phyloP scores from a whole-genome alignment of 257 asterid genomes.

The Lantana camara region DNA sequence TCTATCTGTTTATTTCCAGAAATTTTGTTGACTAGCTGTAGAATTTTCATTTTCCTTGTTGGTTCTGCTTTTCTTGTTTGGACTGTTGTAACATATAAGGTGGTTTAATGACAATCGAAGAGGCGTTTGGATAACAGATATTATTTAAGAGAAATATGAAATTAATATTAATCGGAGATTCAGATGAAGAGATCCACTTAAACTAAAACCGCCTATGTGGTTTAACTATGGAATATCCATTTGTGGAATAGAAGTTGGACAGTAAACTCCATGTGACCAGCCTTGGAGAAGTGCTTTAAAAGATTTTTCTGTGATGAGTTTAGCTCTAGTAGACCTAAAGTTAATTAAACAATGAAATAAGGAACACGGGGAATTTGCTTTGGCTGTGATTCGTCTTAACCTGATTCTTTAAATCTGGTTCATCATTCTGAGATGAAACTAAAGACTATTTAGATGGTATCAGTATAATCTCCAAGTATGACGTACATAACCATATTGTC shows the following conservation, averaged over 20 bases:
- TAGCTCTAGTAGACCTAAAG: not conserved
- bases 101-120: constrained; percentile 14
- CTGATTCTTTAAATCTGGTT: not conserved
- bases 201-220: not conserved
- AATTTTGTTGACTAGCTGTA: not conserved
- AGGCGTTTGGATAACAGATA: not conserved
- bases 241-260: constrained; percentile 1
- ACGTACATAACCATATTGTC: no score
- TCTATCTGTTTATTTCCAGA: not conserved
- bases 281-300: not conserved
- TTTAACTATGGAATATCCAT: not conserved
- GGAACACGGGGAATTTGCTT: not conserved
- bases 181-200: not conserved
- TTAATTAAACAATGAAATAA: no score
- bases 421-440: not conserved
- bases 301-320: constrained; percentile 4
- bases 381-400: not conserved
- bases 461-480: no score
- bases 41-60: not conserved
- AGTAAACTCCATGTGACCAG: not conserved
- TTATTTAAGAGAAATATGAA: constrained; percentile 16
- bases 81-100: not conserved
- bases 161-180: not conserved
- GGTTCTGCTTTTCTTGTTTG: no score
- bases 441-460: no score